phyloP scores from a whole-genome alignment of 2,329 filamentous ascomycete species.

The Orbilia oligospora region DNA sequence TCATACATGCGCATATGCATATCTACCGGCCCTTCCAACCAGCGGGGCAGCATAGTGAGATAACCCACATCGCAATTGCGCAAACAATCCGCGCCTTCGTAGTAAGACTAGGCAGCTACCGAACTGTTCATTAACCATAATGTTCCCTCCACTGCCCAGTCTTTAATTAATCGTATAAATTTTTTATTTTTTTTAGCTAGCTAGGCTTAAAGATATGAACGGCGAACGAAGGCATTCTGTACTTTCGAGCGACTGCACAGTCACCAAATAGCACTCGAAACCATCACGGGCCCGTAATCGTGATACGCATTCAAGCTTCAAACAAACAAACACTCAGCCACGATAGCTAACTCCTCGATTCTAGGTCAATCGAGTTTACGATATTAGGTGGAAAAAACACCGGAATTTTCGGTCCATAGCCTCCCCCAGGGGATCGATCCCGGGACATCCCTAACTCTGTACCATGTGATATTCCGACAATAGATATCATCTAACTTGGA shows the following conservation, averaged over 20 bases:
- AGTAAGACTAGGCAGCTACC: not conserved
- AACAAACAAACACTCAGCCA: too few relatives aligned
- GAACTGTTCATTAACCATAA: not conserved
- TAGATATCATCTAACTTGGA: too few relatives aligned
- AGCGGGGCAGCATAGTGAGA: not conserved
- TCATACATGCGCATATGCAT: conserved; percentile 12
- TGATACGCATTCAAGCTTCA: too few relatives aligned
- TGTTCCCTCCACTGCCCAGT: not conserved
- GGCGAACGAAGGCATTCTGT: too few relatives aligned
- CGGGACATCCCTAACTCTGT: not conserved
- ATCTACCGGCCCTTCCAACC: not conserved
- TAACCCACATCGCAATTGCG: not conserved
- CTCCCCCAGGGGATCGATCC: too few relatives aligned
- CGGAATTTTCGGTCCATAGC: not conserved
- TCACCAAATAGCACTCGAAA: too few relatives aligned
- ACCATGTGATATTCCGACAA: not conserved
- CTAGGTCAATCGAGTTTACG: too few relatives aligned
- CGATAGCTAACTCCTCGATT: too few relatives aligned
- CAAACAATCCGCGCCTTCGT: not conserved
- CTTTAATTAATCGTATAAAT: not conserved
- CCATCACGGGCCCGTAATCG: too few relatives aligned
- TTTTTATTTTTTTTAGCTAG: not conserved
- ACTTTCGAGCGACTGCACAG: too few relatives aligned
- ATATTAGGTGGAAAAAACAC: not conserved
- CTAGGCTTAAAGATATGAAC: too few relatives aligned